phyloP scores from a whole-genome alignment of 257 asterid genomes.

The Nicotiana sylvestris region DNA sequence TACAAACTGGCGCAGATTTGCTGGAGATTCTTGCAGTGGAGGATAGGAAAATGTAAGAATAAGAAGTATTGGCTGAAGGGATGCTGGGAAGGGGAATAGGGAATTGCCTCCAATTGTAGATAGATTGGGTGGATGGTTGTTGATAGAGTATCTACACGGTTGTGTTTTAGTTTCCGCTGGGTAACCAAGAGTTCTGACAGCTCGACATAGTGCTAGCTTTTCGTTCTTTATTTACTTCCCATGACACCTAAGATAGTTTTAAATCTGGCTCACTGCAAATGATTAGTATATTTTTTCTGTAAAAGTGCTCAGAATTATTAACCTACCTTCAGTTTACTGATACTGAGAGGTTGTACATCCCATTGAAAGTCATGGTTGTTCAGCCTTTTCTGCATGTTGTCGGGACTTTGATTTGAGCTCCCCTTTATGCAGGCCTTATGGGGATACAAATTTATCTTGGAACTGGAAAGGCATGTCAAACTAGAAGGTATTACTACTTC shows the following conservation, averaged over 20 bases:
- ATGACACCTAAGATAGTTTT: not conserved
- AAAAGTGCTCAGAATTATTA: not conserved
- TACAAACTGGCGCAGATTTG: not conserved
- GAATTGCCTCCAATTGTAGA: not conserved
- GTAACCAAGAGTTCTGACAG: not conserved
- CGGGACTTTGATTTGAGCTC: conserved; percentile 2
- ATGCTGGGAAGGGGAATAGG: not conserved
- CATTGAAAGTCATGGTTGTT: not conserved
- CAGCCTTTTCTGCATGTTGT: not conserved
- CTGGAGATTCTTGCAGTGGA: not conserved
- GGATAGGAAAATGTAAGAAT: not conserved
- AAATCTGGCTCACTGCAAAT: not conserved
- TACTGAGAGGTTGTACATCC: not conserved
- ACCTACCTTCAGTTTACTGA: not conserved
- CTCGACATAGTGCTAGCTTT: not conserved
- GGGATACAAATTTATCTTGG: conserved; percentile 19
- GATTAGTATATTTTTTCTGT: not conserved
- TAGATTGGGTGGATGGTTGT: not conserved
- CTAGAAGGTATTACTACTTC: not conserved
- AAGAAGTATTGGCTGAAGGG: not conserved
- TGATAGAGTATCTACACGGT: not conserved
- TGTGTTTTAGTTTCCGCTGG: not conserved
- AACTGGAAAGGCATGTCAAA: conserved; percentile 19
- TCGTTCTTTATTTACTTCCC: not conserved
- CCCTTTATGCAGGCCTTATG: conserved; percentile 18